A percentile compares a stretch with the other conserved stretches of the same genome.
These are phyloP conservation scores for Rubia occidens DNA, from an alignment of 305 asterid genomes.

Conservation along the genomic window DNA sequence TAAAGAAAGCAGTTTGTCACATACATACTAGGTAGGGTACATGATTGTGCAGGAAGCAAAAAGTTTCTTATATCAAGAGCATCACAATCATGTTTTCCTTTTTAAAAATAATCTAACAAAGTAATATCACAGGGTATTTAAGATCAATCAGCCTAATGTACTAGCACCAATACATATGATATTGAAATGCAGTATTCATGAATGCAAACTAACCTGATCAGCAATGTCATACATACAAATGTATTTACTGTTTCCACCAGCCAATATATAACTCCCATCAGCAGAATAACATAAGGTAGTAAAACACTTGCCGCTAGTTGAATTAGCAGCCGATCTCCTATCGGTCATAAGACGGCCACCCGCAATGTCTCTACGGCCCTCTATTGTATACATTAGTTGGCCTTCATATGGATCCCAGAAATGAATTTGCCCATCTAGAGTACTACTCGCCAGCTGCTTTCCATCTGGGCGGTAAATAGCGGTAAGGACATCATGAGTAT, in stretches of 20 bases:
- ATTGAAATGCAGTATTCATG: not conserved
- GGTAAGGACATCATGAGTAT: constrained; percentile 86
- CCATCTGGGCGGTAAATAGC: constrained; percentile 91
- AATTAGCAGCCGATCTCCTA: constrained; percentile 90
- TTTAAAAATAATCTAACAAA: not conserved
- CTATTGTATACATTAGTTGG: constrained; percentile 77
- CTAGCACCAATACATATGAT: not conserved
- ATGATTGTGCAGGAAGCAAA: constrained; percentile 1
- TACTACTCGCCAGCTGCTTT: constrained; percentile 88
- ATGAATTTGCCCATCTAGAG: constrained; percentile 89
- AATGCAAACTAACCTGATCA: constrained; percentile 66
- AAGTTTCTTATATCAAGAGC: not conserved
- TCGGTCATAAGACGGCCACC: constrained; percentile 99
- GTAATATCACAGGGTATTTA: too few relatives aligned
- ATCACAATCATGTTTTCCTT: not conserved
- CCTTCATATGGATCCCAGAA: constrained; percentile 95
- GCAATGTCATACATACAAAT: constrained; percentile 93
- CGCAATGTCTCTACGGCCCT: constrained; percentile 94
- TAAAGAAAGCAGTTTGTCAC: not conserved
- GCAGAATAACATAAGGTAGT: constrained; percentile 87
- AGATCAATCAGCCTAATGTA: not conserved
- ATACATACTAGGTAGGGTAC: not conserved
- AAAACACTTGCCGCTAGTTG: constrained; percentile 85
- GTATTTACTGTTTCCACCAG: constrained; percentile 93
- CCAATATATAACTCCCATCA: constrained; percentile 93